Base-by-base conservation (phyloP, 2,329 filamentous ascomycete genomes). In the Colletotrichum kahawae region DNA sequence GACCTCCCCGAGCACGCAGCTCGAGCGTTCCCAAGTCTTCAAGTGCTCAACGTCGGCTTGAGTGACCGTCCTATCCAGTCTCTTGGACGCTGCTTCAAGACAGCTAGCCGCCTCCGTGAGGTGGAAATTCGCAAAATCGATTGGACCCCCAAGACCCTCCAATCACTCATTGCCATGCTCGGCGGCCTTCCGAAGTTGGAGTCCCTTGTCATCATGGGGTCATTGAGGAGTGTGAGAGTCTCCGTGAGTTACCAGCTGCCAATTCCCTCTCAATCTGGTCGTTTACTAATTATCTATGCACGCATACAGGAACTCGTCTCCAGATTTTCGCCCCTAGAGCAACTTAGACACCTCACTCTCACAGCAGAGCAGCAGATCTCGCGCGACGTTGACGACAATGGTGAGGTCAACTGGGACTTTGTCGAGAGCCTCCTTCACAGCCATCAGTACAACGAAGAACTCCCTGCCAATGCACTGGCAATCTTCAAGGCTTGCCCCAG, bases 291-390 rank as follows among this genome's bases (percentile, higher is more conserved):
- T 0, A 1, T 51, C 0, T 2, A 10, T 51, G 2, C n/a, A n/a
- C n/a, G n/a, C 1, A 21, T 4, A 0, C 6, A 51, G 43, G n/a
- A 51, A 1, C 43, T 51, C 43, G 43, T 51, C 10, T 57, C 54
- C 13, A 0, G 27, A 0, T 29, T 57, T 0, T 57, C 54, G 0
- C 21, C 21, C 0, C 8, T 57, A 7, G 27, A 57, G 21, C 21
- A 27, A 0, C 54, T 57, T 0, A 14, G 54, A 5, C 54, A 57
- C 54, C 0, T 57, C 0, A 29, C 54, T 2, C 3, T 62, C 1
- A 62, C 57, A 1, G 57, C 57, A 13, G 29, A 62, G 29, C 57
- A 62, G 1, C 29, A 33, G 5, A 21, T 62, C 7, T 7, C 13
- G 0, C 29, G 16, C 3, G 29, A 16, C 1, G 29, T 51, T 0